Evolutionary conservation across 1,139 yeast species (phyloP).

Genomic region (Martiniozyma asiatica): DNA sequence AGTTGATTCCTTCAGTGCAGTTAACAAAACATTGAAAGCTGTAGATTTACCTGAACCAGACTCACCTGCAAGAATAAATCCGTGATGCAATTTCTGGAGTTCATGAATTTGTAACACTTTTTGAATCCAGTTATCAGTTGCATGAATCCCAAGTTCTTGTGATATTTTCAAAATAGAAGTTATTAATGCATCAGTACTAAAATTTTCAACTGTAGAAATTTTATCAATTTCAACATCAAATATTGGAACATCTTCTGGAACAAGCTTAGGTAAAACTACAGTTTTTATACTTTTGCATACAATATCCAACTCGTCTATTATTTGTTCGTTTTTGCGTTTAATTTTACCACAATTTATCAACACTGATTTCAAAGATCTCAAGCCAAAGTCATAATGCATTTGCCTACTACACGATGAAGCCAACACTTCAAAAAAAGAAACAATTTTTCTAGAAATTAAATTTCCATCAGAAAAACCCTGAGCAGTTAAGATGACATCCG

Average conservation of each 20-base stretch:
- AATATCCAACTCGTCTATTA: constrained; percentile 27
- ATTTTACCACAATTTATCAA: constrained; percentile 47
- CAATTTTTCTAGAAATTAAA: constrained; percentile 36
- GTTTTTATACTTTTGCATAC: constrained; percentile 45
- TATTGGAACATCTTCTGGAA: constrained; percentile 34
- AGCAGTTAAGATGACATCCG: constrained; percentile 59
- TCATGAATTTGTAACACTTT: constrained; percentile 57
- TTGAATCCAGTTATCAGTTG: constrained; percentile 32
- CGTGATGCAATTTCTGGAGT: constrained; percentile 59
- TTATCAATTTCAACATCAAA: too few relatives aligned
- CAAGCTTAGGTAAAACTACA: constrained; percentile 55
- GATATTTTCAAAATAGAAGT: constrained; percentile 19
- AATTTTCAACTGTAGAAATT: too few relatives aligned
- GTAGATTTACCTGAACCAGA: constrained; percentile 70
- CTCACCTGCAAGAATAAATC: constrained; percentile 70
- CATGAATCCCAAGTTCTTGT: constrained; percentile 15
- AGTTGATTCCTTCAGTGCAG: constrained; percentile 27
- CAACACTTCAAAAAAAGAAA: constrained; percentile 43
- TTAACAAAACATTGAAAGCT: constrained; percentile 37
- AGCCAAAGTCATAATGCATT: constrained; percentile 81
- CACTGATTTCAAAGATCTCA: constrained; percentile 65
- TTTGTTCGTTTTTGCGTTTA: constrained; percentile 20
- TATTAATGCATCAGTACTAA: neutral
- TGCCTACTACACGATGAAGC: constrained; percentile 34
- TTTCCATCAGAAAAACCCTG: constrained; percentile 53